Percentiles rank a stretch among this genome's conserved stretches.
These are phyloP conservation scores for Kandelia obovata DNA, from an alignment of 345 rosid species.

Conservation along the genomic window DNA sequence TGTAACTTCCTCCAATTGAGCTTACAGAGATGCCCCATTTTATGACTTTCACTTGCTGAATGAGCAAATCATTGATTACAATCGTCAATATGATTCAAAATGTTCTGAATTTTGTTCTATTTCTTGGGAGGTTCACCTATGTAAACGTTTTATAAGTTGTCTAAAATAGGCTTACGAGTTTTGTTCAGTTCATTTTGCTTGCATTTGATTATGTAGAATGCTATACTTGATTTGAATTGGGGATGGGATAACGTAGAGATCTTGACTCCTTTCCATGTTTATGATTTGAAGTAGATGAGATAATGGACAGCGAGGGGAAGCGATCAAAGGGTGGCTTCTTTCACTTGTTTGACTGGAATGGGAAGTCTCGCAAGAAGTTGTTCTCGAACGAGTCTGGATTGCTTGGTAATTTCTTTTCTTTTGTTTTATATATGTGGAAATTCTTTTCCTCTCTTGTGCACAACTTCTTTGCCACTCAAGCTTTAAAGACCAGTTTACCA, in stretches of 20 bases:
- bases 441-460: neutral
- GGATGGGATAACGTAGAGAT: neutral
- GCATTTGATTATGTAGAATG: neutral
- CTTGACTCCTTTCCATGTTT: neutral
- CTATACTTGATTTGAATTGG: neutral
- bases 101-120: no score
- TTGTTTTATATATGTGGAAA: neutral
- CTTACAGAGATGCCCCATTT: no score
- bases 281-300: conserved; percentile 27
- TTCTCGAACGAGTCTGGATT: conserved; percentile 43
- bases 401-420: conserved; percentile 34
- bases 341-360: conserved; percentile 81
- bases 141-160: no score
- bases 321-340: conserved; percentile 67
- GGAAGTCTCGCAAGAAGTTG: conserved; percentile 78
- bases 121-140: no score
- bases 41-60: no score
- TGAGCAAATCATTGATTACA: no score
- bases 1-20: no score
- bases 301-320: conserved; percentile 67
- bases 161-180: no score
- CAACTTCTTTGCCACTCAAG: neutral
- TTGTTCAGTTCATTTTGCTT: neutral
- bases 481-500: neutral
- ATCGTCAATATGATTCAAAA: no score